phyloP scores from a whole-genome alignment of 257 asterid species.

The Nyctanthes arbortristis region DNA sequence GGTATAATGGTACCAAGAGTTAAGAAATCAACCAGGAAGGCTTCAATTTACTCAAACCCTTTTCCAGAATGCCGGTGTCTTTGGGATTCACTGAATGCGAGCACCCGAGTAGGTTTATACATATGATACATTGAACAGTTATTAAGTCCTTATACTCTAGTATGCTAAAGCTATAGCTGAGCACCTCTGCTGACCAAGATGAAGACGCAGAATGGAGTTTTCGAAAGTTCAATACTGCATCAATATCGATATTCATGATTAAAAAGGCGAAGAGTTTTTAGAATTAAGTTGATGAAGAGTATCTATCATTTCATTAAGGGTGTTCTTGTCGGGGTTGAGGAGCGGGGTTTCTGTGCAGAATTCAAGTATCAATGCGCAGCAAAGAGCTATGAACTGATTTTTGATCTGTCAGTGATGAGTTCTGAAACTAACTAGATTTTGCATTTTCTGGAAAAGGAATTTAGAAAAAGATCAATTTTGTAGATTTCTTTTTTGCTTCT shows the following conservation, averaged over 20 bases:
- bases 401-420: too few relatives aligned
- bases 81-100: conserved; percentile 59
- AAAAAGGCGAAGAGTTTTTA: not conserved
- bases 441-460: not conserved
- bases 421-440: too few relatives aligned
- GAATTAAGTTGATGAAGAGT: not conserved
- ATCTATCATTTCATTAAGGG: not conserved
- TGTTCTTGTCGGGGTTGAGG: not conserved
- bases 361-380: not conserved
- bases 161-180: not conserved
- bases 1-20: conserved; percentile 64
- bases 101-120: conserved; percentile 33
- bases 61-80: conserved; percentile 85
- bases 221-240: not conserved
- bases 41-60: conserved; percentile 68
- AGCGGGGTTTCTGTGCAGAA: too few relatives aligned
- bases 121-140: conserved; percentile 4
- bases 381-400: not conserved
- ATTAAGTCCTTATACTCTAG: not conserved
- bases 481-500: not conserved
- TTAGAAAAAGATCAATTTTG: not conserved
- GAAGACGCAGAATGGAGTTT: not conserved
- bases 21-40: conserved; percentile 73
- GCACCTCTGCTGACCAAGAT: not conserved
- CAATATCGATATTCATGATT: not conserved